Base-by-base conservation (phyloP, 495 filamentous ascomycete genomes). In the Aspergillus affinis region DNA sequence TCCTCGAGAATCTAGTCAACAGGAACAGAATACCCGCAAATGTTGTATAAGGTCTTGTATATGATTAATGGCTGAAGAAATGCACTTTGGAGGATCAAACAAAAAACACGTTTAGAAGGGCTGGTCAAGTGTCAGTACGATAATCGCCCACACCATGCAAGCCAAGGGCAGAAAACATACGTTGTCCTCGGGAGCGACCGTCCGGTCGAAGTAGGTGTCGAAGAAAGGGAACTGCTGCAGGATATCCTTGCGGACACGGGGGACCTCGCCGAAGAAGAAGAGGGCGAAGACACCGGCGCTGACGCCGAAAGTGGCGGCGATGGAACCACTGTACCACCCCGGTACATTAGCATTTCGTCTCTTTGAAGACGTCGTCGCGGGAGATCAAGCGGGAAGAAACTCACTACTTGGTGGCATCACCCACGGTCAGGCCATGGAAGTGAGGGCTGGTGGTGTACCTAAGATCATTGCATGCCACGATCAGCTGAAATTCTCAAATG, bases 211-310 rank as follows among this genome's bases (percentile, higher is more conserved):
- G 74, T 84, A 84, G 56, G 66, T 62, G 51, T 86, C 85, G 57
- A 89, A 72, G 62, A 86, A 71, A 48, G 86, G 86, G 41, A 88
- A 63, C 77, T 86, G 81, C 77, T 82, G 76, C 51, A 84, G 68
- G 66, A 91, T 87, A 72, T 91, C 88, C 61, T 75, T 82, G 68
- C 82, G 74, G 47, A 91, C 85, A 68, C 82, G 80, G 54, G 88
- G 88, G 45, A 91, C 79, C 54, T 88, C 88, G 55, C 84, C 81
- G 75, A 91, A 83, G 82, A 89, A 86, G 76, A 85, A 88, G 62
- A 91, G 69, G n/a, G 82, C 84, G 70, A 84, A 84, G 67, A 85
- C 69, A 63, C 82, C 86, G 46, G 81, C 82, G 48, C 81, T 77
- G 61, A 79, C 82, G 62, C 85, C 87, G 72, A 90, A 89, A 32